These are phyloP conservation scores for Gynandropsis gynandra DNA, from an alignment of 345 rosid species.

Conservation along the genomic window DNA sequence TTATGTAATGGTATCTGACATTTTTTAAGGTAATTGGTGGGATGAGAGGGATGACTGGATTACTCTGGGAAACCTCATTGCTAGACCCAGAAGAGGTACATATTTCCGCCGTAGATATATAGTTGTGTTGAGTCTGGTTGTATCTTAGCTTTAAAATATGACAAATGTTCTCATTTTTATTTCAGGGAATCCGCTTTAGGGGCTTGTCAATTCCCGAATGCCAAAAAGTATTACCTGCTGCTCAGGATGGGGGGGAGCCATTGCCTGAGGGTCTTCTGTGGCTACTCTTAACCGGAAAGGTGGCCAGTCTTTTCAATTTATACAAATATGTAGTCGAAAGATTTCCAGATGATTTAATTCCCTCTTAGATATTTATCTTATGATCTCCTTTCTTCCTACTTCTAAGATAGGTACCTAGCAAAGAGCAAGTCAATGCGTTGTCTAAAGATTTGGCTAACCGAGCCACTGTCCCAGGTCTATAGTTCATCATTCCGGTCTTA, in stretches of 20 bases:
- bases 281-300: constrained; percentile 99
- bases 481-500: constrained; percentile 11
- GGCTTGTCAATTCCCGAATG: constrained; percentile 96
- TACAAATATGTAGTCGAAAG: constrained; percentile 1
- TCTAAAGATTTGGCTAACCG: constrained; percentile 75
- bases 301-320: constrained; percentile 14
- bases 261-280: constrained; percentile 95
- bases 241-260: constrained; percentile 87
- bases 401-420: constrained; percentile 55
- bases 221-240: constrained; percentile 85
- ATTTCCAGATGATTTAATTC: constrained; percentile 10
- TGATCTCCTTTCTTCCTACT: constrained; percentile 2
- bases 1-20: background rate
- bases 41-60: constrained; percentile 98
- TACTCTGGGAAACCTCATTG: constrained; percentile 96
- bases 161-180: constrained; percentile 14
- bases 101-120: constrained; percentile 8
- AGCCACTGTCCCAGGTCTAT: constrained; percentile 81
- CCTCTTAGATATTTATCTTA: background rate
- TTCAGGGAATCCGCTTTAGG: constrained; percentile 90
- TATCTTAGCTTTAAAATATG: constrained; percentile 6
- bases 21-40: constrained; percentile 76
- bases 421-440: constrained; percentile 77
- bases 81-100: constrained; percentile 93
- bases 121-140: constrained; percentile 11